Evolutionary conservation across 2,329 filamentous ascomycete species (phyloP).

Genomic region (Diatrype stigma): DNA sequence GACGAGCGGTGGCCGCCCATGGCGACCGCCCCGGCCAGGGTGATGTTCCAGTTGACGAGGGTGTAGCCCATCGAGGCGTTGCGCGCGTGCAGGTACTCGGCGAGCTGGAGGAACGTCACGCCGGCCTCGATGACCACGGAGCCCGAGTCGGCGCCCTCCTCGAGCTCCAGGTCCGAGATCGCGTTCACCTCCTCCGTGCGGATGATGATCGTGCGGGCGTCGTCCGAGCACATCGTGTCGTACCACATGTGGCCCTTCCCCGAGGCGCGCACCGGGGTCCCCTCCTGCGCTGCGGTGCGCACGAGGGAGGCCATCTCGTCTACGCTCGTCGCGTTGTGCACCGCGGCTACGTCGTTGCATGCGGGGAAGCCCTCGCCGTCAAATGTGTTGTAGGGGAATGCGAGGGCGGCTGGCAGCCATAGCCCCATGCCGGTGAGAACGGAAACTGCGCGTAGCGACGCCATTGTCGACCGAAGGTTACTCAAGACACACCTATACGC

Average conservation of each 20-base stretch:
- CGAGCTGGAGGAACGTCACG: slow-evolving; percentile 48
- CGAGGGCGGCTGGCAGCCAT: slow-evolving; percentile 10
- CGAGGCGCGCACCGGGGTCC: slow-evolving; percentile 40
- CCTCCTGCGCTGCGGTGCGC: slow-evolving; percentile 32
- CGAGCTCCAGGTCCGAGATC: slow-evolving; percentile 41
- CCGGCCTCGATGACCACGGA: slow-evolving; percentile 46
- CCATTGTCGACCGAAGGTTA: background rate
- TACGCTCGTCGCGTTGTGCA: slow-evolving; percentile 41
- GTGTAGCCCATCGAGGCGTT: slow-evolving; percentile 46
- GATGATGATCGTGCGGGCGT: slow-evolving; percentile 42
- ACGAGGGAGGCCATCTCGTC: slow-evolving; percentile 40
- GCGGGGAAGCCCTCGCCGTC: slow-evolving; percentile 45
- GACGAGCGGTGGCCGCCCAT: slow-evolving; percentile 50
- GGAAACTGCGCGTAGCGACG: background rate
- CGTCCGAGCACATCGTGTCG: slow-evolving; percentile 49
- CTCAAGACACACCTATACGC: too few relatives aligned
- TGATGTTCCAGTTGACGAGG: slow-evolving; percentile 52
- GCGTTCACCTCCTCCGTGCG: slow-evolving; percentile 40
- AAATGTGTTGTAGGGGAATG: slow-evolving; percentile 43
- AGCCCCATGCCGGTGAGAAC: slow-evolving; percentile 8
- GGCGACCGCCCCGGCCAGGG: slow-evolving; percentile 44
- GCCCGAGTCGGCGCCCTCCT: slow-evolving; percentile 31
- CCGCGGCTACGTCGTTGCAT: slow-evolving; percentile 40
- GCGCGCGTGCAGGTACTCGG: slow-evolving; percentile 43
- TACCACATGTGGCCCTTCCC: slow-evolving; percentile 48